These are phyloP conservation scores for Bryoglossum gracile DNA, from an alignment of 495 filamentous ascomycete species.

Conservation along the genomic window DNA sequence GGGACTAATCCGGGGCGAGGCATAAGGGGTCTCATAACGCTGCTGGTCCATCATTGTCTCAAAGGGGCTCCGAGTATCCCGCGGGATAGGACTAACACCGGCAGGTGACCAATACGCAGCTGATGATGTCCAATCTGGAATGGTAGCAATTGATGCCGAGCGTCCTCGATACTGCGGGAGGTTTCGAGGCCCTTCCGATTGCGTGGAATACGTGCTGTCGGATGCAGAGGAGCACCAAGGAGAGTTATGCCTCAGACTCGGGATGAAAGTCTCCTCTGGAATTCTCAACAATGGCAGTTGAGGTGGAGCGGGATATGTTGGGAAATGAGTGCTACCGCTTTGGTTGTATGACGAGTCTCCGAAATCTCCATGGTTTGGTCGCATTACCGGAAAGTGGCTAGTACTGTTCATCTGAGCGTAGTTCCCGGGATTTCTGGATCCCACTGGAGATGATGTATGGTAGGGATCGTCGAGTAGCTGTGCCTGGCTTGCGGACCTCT, in stretches of 20 bases:
- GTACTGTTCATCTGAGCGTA: slow-evolving; percentile 10
- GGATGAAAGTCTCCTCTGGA: slow-evolving; percentile 16
- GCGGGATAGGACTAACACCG: slow-evolving; percentile 5
- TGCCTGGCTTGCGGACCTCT: slow-evolving; percentile 14
- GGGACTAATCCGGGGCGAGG: slow-evolving; percentile 16
- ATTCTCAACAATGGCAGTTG: slow-evolving; percentile 19
- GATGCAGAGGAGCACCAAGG: slow-evolving; percentile 44
- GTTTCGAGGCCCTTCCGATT: slow-evolving; percentile 32
- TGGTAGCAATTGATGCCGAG: slow-evolving; percentile 13
- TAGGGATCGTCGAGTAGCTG: slow-evolving; percentile 7
- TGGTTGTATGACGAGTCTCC: slow-evolving; percentile 9
- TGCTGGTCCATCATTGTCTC: slow-evolving; percentile 18
- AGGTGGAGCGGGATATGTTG: background rate
- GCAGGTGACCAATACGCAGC: slow-evolving; percentile 7
- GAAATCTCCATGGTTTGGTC: no score
- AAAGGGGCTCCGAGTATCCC: slow-evolving; percentile 17
- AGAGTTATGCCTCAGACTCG: slow-evolving; percentile 28
- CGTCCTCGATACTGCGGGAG: slow-evolving; percentile 12
- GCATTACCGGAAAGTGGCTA: no score
- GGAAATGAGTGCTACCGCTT: slow-evolving; percentile 2
- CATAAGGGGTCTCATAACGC: slow-evolving; percentile 15
- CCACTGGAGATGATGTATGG: slow-evolving; percentile 6
- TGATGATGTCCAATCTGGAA: slow-evolving; percentile 14
- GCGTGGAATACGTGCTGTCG: slow-evolving; percentile 43
- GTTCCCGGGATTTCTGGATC: slow-evolving; percentile 1